These are phyloP conservation scores for Teratosphaeria zuluensis DNA, from an alignment of 2,329 filamentous ascomycete genomes.

Conservation along the genomic window DNA sequence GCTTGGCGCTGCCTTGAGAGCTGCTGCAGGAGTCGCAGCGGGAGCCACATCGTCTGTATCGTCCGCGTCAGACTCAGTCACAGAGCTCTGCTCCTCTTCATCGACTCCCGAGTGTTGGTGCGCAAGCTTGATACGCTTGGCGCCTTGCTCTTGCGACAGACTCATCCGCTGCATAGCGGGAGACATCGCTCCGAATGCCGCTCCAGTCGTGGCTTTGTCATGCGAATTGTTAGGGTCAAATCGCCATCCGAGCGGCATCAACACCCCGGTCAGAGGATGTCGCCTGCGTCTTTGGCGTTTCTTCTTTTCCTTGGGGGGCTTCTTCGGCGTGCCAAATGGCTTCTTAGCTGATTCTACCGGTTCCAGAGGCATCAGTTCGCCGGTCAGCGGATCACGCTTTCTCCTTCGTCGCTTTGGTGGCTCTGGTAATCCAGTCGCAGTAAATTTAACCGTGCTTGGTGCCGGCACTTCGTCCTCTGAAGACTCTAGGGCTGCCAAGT, in stretches of 20 bases:
- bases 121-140: slow-evolving; percentile 10
- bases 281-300: slow-evolving; percentile 19
- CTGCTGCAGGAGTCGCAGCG: background rate
- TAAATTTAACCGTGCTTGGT: background rate
- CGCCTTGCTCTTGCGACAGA: slow-evolving; percentile 7
- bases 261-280: slow-evolving; percentile 21
- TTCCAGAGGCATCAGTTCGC: slow-evolving; percentile 17
- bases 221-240: slow-evolving; percentile 12
- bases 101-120: background rate
- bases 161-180: slow-evolving; percentile 9
- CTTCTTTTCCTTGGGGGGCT: slow-evolving; percentile 1
- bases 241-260: slow-evolving; percentile 24
- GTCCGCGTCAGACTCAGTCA: background rate
- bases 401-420: slow-evolving; percentile 13
- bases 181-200: slow-evolving; percentile 1
- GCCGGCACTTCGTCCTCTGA: slow-evolving; percentile 6
- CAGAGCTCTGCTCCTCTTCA: background rate
- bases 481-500: slow-evolving; percentile 1
- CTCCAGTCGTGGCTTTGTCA: background rate
- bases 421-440: background rate
- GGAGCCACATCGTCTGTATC: background rate
- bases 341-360: background rate
- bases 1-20: background rate
- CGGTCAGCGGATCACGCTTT: slow-evolving; percentile 21
- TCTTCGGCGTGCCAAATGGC: background rate